phyloP scores from a whole-genome alignment of 176 grass and related monocot genomes.

The Eragrostis nindensis region DNA sequence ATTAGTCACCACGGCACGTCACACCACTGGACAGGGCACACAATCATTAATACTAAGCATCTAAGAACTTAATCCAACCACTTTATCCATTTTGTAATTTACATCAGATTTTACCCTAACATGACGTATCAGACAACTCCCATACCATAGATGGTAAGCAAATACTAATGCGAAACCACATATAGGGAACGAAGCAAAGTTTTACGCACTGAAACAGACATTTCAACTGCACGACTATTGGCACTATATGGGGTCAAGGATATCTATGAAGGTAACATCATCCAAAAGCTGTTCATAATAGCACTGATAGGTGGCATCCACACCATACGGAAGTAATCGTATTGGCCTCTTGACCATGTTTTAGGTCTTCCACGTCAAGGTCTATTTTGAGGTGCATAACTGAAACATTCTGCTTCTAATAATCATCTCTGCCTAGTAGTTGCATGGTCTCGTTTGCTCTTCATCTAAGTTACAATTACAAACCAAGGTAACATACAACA shows the following conservation, averaged over 20 bases:
- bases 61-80: not conserved
- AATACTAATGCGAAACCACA: not conserved
- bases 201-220: not conserved
- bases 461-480: not conserved
- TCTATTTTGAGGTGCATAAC: not conserved
- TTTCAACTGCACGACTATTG: not conserved
- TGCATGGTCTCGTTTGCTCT: not conserved
- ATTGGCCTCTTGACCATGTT: not conserved
- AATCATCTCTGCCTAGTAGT: conserved; percentile 1
- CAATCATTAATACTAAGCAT: not conserved
- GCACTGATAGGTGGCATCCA: not conserved
- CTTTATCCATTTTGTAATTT: not conserved
- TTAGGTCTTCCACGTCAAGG: not conserved
- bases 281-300: conserved; percentile 11
- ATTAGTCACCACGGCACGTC: not conserved
- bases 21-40: not conserved
- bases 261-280: not conserved
- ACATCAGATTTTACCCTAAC: not conserved
- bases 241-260: not conserved
- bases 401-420: not conserved
- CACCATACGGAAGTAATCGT: not conserved
- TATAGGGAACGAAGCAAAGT: not conserved
- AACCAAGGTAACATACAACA: not conserved
- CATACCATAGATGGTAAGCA: not conserved
- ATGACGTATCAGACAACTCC: not conserved